phyloP scores from a whole-genome alignment of 2,329 filamentous ascomycete genomes.

The Phaeoacremonium minimum region DNA sequence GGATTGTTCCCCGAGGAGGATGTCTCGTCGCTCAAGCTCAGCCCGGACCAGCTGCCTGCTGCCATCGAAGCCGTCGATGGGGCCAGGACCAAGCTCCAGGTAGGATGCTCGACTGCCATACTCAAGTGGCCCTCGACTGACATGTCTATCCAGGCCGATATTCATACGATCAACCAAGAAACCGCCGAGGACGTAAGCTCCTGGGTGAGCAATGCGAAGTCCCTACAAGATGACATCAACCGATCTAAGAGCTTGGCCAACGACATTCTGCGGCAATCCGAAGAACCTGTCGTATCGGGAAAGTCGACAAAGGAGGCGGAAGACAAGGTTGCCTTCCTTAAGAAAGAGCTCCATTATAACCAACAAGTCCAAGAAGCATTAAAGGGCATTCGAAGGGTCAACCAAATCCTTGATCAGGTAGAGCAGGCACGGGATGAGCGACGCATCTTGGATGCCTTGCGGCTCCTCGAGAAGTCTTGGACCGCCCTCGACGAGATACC shows the following conservation, averaged over 20 bases:
- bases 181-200: slow-evolving; percentile 75
- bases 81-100: slow-evolving; percentile 40
- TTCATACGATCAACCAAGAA: slow-evolving; percentile 71
- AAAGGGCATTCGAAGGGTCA: slow-evolving; percentile 49
- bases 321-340: slow-evolving; percentile 51
- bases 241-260: slow-evolving; percentile 74
- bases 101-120: slow-evolving; percentile 15
- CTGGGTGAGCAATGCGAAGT: slow-evolving; percentile 82
- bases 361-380: slow-evolving; percentile 49
- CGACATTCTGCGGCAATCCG: slow-evolving; percentile 74
- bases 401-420: slow-evolving; percentile 57
- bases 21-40: slow-evolving; percentile 31
- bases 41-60: slow-evolving; percentile 27
- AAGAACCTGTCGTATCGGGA: slow-evolving; percentile 53
- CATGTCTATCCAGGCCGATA: slow-evolving; percentile 54
- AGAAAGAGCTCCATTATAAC: slow-evolving; percentile 55
- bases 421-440: slow-evolving; percentile 51
- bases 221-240: slow-evolving; percentile 80
- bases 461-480: slow-evolving; percentile 54
- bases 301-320: slow-evolving; percentile 48
- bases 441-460: slow-evolving; percentile 52
- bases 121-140: neutral
- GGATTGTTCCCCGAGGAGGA: slow-evolving; percentile 43
- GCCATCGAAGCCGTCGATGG: slow-evolving; percentile 35
- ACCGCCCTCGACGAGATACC: slow-evolving; percentile 54